Base-by-base conservation (phyloP, 139 green algal genomes). In the Chlorella sp. region DNA sequence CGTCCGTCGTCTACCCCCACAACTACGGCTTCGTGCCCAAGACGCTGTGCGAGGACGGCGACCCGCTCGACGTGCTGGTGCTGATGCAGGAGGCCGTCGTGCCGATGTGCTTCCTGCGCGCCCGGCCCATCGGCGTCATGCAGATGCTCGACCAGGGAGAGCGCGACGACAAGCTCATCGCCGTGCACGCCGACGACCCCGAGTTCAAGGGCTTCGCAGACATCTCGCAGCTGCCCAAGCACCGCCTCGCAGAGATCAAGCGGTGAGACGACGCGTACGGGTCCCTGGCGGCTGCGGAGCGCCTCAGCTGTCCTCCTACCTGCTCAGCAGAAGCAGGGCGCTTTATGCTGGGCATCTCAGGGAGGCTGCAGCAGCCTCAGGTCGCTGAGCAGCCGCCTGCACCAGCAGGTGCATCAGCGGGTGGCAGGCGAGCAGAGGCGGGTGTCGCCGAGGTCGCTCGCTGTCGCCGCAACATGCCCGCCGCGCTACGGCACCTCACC, bases 1-100 rank as follows among this genome's bases (percentile, higher is more conserved):
- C 89, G 20, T 91, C 81, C 24, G 94, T 98, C 0, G 90, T 97
- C 2, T 98, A 98, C 74, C 94, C 94, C 23, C 91, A 96, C 81
- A 97, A 96, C 88, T 96, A 96, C 72, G 88, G 83, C 67, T 98
- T 98, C 83, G 94, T 97, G 71, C 94, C 94, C 34, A 91, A 92
- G 75, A 98, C 94, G 2, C 87, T 97, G 49, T 97, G 94, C 79
- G 93, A 98, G 71, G 94, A 98, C 79, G 85, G 92, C 63, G 94
- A 98, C 71, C 90, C 94, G 5, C 67, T 98, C 50, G 94, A 98
- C 75, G 82, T 97, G 59, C 86, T 97, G 10, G 91, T 98, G 29
- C 87, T 98, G 36, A 64, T 75, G 75, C 80, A 96, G 80, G 92
- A 96, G 78, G 82, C 90, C 2, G 92, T 96, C 20, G 85, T 92